phyloP scores from a whole-genome alignment of 768 basidiomycete genomes.

The Tulasnella sp. region DNA sequence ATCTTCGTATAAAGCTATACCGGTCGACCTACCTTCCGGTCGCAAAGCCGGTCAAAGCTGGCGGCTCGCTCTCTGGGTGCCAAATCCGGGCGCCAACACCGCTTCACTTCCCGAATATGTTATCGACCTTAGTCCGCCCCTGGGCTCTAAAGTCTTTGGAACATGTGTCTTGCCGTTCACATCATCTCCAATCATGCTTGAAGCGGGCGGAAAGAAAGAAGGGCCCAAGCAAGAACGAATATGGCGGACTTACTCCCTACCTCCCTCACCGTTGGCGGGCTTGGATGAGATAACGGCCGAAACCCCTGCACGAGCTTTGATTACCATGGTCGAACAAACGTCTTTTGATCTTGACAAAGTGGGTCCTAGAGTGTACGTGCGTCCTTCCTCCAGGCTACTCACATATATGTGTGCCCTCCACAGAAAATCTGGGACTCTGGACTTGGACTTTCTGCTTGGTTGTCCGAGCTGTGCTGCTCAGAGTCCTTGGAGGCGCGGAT shows the following conservation, averaged over 20 bases:
- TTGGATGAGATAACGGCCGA: neutral
- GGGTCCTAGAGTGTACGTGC: conserved; percentile 16
- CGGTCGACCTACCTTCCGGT: conserved; percentile 49
- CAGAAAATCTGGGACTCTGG: conserved; percentile 99
- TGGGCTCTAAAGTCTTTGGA: conserved; percentile 32
- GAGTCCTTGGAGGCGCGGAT: neutral
- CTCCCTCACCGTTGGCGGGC: conserved; percentile 1
- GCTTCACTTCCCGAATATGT: conserved; percentile 25
- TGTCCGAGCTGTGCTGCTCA: conserved; percentile 27
- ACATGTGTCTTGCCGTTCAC: conserved; percentile 44
- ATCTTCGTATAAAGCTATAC: conserved; percentile 65
- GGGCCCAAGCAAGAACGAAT: conserved; percentile 55
- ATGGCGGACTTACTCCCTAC: conserved; percentile 40
- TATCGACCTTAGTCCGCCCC: conserved; percentile 33
- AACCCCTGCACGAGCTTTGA: conserved; percentile 12
- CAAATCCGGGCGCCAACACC: neutral
- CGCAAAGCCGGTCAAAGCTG: conserved; percentile 46
- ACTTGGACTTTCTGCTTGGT: conserved; percentile 72
- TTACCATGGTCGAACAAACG: conserved; percentile 65
- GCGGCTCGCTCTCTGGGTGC: conserved; percentile 42
- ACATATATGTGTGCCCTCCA: neutral
- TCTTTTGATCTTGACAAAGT: conserved; percentile 94
- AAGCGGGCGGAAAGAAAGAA: conserved; percentile 20
- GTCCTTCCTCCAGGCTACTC: neutral
- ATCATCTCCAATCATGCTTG: conserved; percentile 50